A percentile compares a stretch with the other conserved stretches of the same genome.
These are phyloP conservation scores for Cyberlindnera petersonii DNA, from an alignment of 805 yeast species.

Conservation along the genomic window DNA sequence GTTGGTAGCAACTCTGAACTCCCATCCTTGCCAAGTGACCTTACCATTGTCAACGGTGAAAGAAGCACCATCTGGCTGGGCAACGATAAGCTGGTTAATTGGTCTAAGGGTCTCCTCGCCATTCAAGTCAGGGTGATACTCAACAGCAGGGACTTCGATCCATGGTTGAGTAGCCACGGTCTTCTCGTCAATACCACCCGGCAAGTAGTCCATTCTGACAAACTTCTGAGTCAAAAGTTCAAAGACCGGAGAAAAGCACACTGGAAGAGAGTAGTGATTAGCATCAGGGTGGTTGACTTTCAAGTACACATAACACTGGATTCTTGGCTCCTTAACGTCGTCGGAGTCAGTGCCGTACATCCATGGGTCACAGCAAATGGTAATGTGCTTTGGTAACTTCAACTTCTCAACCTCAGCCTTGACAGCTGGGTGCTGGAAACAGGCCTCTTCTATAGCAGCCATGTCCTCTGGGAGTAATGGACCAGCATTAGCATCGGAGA, in stretches of 20 bases:
- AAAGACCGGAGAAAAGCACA: constrained; percentile 70
- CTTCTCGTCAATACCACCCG: constrained; percentile 65
- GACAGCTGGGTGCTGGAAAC: constrained; percentile 52
- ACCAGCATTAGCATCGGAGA: constrained; percentile 63
- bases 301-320: constrained; percentile 74
- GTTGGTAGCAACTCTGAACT: constrained; percentile 64
- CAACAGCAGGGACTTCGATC: constrained; percentile 57
- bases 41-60: constrained; percentile 56
- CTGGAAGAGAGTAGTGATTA: constrained; percentile 72
- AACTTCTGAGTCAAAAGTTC: constrained; percentile 57
- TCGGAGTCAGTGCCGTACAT: constrained; percentile 77
- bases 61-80: constrained; percentile 80
- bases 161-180: constrained; percentile 52
- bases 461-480: constrained; percentile 69
- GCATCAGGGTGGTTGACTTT: constrained; percentile 65
- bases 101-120: constrained; percentile 48
- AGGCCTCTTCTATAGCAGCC: constrained; percentile 46
- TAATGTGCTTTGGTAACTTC: constrained; percentile 50
- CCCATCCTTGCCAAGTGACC: constrained; percentile 82
- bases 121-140: constrained; percentile 69
- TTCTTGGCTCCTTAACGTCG: constrained; percentile 45
- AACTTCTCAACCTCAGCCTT: constrained; percentile 63
- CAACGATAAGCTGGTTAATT: constrained; percentile 63
- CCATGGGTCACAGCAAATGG: constrained; percentile 74
- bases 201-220: constrained; percentile 69